Evolutionary conservation across 2,329 filamentous ascomycete genomes (phyloP).

Genomic region (Alternaria postmessia): DNA sequence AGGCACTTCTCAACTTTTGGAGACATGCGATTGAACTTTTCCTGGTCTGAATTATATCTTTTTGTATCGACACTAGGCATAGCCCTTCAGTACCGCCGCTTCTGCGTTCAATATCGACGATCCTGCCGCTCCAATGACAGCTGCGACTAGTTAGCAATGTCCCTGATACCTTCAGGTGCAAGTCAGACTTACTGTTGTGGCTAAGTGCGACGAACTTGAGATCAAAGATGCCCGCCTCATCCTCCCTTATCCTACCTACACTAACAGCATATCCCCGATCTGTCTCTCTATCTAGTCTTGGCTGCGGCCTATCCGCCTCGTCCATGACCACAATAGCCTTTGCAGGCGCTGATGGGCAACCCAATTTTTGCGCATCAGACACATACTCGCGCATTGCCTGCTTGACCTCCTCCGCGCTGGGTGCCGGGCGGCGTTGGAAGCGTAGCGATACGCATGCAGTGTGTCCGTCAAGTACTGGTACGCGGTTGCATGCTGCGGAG

Average conservation of each 20-base stretch:
- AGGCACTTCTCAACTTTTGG: neutral
- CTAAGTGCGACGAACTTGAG: slow-evolving; percentile 93
- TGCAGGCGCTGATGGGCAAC: slow-evolving; percentile 84
- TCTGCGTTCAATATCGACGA: slow-evolving; percentile 95
- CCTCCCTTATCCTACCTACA: slow-evolving; percentile 85
- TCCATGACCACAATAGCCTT: slow-evolving; percentile 89
- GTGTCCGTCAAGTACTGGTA: slow-evolving; percentile 94
- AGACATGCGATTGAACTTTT: neutral
- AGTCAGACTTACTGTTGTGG: slow-evolving; percentile 69
- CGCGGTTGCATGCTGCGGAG: slow-evolving; percentile 89
- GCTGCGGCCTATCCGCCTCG: slow-evolving; percentile 88
- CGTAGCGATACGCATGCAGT: slow-evolving; percentile 90
- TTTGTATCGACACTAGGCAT: slow-evolving; percentile 56
- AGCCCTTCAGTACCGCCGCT: slow-evolving; percentile 88
- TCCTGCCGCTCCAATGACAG: slow-evolving; percentile 94
- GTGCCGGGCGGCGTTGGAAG: slow-evolving; percentile 78
- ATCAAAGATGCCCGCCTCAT: slow-evolving; percentile 89
- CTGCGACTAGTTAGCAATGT: slow-evolving; percentile 46
- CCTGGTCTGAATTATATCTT: neutral
- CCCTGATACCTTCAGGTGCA: slow-evolving; percentile 33
- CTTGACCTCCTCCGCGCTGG: slow-evolving; percentile 78
- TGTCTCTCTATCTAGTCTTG: slow-evolving; percentile 85
- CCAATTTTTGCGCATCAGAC: slow-evolving; percentile 81
- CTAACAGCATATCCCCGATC: slow-evolving; percentile 88
- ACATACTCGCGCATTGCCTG: slow-evolving; percentile 81